Percentiles rank a stretch among this genome's conserved stretches.
phyloP scores from a whole-genome alignment of 345 rosid genomes.

The Arabis hirsuta region DNA sequence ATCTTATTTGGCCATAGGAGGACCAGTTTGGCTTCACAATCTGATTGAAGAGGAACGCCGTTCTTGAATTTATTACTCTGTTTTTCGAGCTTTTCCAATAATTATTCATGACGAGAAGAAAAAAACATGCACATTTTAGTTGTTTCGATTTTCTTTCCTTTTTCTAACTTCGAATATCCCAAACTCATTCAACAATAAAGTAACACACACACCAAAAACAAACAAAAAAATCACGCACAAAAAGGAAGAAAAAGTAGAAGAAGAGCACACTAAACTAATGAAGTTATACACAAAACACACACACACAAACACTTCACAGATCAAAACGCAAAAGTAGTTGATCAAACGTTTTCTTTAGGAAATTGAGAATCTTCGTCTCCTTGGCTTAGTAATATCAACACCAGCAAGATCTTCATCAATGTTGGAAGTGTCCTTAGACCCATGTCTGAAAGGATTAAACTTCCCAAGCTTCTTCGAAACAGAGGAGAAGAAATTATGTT shows the following conservation, averaged over 20 bases:
- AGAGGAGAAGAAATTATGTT: constrained; percentile 66
- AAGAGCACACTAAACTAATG: constrained; percentile 23
- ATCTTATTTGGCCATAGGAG: too few relatives aligned
- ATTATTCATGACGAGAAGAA: too few relatives aligned
- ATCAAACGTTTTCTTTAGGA: constrained; percentile 47
- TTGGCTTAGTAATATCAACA: constrained; percentile 76
- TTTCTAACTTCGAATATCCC: constrained; percentile 1
- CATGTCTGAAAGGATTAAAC: constrained; percentile 82
- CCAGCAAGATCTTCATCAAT: constrained; percentile 55
- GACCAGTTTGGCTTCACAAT: too few relatives aligned
- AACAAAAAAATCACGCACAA: constrained; percentile 32
- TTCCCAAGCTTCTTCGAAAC: constrained; percentile 87
- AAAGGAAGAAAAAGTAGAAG: neutral
- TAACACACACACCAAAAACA: neutral
- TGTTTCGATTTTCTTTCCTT: neutral
- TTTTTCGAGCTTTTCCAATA: too few relatives aligned
- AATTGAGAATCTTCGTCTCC: constrained; percentile 91
- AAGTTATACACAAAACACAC: constrained; percentile 16
- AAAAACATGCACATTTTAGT: neutral
- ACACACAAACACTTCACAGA: constrained; percentile 2
- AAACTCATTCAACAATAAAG: constrained; percentile 9
- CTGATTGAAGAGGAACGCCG: too few relatives aligned
- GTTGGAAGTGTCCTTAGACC: constrained; percentile 84
- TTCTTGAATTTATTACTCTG: too few relatives aligned
- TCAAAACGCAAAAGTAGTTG: constrained; percentile 21